phyloP scores from a whole-genome alignment of 257 asterid species.

The Capsicum pubescens region DNA sequence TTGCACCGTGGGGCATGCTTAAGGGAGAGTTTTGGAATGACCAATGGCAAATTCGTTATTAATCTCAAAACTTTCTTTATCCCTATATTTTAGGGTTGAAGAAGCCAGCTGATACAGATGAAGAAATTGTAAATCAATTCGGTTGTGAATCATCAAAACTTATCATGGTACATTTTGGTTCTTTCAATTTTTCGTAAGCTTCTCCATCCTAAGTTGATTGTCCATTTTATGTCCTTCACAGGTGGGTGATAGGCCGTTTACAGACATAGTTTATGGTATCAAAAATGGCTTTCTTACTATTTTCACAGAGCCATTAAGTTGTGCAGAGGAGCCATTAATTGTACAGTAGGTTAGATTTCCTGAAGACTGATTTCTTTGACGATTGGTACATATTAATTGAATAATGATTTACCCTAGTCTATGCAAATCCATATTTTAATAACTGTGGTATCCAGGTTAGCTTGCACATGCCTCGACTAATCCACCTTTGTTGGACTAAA shows the following conservation, averaged over 20 bases:
- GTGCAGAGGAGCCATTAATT: constrained; percentile 77
- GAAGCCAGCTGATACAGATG: constrained; percentile 94
- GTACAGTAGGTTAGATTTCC: constrained; percentile 69
- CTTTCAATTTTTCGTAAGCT: background rate
- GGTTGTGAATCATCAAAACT: constrained; percentile 84
- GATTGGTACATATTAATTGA: background rate
- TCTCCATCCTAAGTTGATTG: background rate
- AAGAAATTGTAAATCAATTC: constrained; percentile 82
- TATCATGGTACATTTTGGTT: constrained; percentile 58
- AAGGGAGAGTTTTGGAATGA: too few species aligned
- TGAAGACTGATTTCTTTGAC: background rate
- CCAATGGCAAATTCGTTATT: too few species aligned
- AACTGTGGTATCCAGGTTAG: background rate
- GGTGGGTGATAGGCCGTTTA: constrained; percentile 99
- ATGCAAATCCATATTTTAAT: background rate
- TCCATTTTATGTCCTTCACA: constrained; percentile 42
- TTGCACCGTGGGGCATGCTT: too few species aligned
- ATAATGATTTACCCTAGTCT: background rate
- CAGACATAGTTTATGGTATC: constrained; percentile 88
- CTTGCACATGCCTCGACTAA: background rate
- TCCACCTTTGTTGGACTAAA: constrained; percentile 20
- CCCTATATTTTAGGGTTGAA: constrained; percentile 55
- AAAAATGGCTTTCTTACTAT: constrained; percentile 83
- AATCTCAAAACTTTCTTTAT: constrained; percentile 26
- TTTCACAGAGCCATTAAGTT: constrained; percentile 84